A percentile compares a stretch with the other conserved stretches of the same genome.
Evolutionary conservation across 306 rosid genomes (phyloP).

Genomic region (Glycine latifolia): DNA sequence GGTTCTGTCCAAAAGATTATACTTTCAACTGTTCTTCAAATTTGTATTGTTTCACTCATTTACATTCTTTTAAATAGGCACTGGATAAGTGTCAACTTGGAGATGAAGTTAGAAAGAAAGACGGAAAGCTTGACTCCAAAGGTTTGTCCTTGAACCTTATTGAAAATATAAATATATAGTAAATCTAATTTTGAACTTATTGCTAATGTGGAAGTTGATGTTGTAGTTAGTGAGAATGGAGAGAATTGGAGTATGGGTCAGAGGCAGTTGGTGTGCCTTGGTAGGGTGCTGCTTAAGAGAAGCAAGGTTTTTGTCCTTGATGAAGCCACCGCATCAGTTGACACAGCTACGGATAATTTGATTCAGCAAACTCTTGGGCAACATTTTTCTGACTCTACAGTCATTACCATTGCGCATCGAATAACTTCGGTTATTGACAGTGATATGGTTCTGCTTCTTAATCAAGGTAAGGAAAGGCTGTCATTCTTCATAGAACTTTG

Average conservation of each 20-base stretch:
- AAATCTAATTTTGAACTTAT: not conserved
- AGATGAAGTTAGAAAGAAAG: slow-evolving; percentile 83
- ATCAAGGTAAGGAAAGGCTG: slow-evolving; percentile 59
- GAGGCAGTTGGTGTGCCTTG: slow-evolving; percentile 91
- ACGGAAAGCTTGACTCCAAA: slow-evolving; percentile 77
- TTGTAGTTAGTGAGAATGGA: slow-evolving; percentile 77
- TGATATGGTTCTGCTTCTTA: slow-evolving; percentile 85
- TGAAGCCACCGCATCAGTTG: slow-evolving; percentile 89
- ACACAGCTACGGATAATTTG: slow-evolving; percentile 88
- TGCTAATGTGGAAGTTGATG: slow-evolving; percentile 38
- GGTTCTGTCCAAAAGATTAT: slow-evolving; percentile 3
- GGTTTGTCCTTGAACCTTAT: slow-evolving; percentile 53
- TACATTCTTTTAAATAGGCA: slow-evolving; percentile 57
- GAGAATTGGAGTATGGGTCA: slow-evolving; percentile 98
- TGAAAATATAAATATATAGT: slow-evolving; percentile 24
- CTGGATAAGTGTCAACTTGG: slow-evolving; percentile 90
- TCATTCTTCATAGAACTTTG: not conserved
- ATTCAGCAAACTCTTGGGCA: slow-evolving; percentile 75
- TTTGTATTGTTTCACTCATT: not conserved
- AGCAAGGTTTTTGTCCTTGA: slow-evolving; percentile 87
- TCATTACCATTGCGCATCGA: slow-evolving; percentile 83
- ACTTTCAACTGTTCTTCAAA: slow-evolving; percentile 11
- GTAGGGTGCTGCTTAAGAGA: slow-evolving; percentile 81
- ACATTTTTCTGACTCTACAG: slow-evolving; percentile 70
- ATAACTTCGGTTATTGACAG: slow-evolving; percentile 82